phyloP scores from a whole-genome alignment of 2,329 filamentous ascomycete genomes.

The Alternaria panax region DNA sequence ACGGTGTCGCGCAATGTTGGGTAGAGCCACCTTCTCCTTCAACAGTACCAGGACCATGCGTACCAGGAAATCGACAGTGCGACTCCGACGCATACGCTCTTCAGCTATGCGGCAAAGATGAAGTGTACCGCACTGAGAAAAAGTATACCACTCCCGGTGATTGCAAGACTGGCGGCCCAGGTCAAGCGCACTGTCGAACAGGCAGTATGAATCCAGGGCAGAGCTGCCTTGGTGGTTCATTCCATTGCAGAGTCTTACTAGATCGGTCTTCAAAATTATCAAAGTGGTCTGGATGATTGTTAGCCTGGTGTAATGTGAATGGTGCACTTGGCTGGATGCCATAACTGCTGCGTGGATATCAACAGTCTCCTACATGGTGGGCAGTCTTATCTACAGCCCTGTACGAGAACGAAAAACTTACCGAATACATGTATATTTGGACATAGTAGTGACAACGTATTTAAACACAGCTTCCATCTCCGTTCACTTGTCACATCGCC shows the following conservation, averaged over 20 bases:
- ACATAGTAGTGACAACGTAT: not conserved
- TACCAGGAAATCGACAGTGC: constrained; percentile 6
- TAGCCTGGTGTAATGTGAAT: not conserved
- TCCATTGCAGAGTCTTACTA: too few relatives aligned
- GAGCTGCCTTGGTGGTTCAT: too few relatives aligned
- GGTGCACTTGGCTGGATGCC: not conserved
- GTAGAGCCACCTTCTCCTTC: not conserved
- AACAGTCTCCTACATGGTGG: not conserved
- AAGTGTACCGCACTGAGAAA: not conserved
- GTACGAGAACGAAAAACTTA: not conserved
- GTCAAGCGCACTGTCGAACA: constrained; percentile 2
- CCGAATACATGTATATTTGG: not conserved
- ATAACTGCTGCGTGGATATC: not conserved
- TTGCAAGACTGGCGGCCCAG: constrained; percentile 5
- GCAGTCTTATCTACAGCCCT: not conserved
- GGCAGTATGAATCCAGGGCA: constrained; percentile 2
- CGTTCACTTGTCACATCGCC: not conserved
- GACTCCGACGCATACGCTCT: constrained; percentile 2
- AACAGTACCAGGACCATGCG: not conserved
- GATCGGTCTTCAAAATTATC: too few relatives aligned
- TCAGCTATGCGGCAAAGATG: not conserved
- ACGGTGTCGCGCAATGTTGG: not conserved
- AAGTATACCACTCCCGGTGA: constrained; percentile 8
- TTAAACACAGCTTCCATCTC: not conserved
- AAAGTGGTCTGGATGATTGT: too few relatives aligned